Base-by-base conservation (phyloP, 2,329 filamentous ascomycete genomes). In the Fusarium kyushuense region DNA sequence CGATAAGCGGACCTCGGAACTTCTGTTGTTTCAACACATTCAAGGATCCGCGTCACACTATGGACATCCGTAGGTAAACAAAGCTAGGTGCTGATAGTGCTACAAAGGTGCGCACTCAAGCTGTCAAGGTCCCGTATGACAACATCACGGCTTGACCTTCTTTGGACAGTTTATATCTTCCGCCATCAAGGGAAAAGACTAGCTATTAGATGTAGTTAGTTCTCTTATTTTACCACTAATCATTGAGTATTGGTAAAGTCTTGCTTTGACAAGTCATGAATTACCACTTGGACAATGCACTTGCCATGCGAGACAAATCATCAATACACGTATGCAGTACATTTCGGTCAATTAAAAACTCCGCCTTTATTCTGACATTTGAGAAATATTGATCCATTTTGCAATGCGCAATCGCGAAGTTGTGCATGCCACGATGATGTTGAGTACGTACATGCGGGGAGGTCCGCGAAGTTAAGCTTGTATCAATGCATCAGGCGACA, bases 1-100 rank as follows among this genome's bases (percentile, higher is more conserved):
- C 30, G 33, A 54, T 27, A 40, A 41, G 42, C 48, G 42, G 38
- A 58, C 57, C 62, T 59, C 57, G 57, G 62, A 40, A 54, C 57
- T 43, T 52, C 35, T 54, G 21, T 48, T n/a, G 60, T 59, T 52
- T 60, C 54, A 58, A 58, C 29, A 9, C 25, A 4, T 41, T 29
- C 47, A 51, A 38, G 47, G 47, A 35, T 51, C 35, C n/a, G 33
- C 47, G 33, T 51, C 33, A 29, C 23, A 51, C 23, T 27, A 38
- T 38, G 12, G 35, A 38, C n/a, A 36, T 19, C 35, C 12, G 35
- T 19, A 38, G 35, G 35, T 51, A 51, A 38, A 58, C 60, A 27
- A 49, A 63, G 49, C 49, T 43, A 62, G 16, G 45, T 46, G 17
- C 30, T 19, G 52, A 43, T 47, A 17, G 32, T 54, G 29, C 51